phyloP scores from a whole-genome alignment of 2,329 filamentous ascomycete species.

The Talaromyces pinophilus region DNA sequence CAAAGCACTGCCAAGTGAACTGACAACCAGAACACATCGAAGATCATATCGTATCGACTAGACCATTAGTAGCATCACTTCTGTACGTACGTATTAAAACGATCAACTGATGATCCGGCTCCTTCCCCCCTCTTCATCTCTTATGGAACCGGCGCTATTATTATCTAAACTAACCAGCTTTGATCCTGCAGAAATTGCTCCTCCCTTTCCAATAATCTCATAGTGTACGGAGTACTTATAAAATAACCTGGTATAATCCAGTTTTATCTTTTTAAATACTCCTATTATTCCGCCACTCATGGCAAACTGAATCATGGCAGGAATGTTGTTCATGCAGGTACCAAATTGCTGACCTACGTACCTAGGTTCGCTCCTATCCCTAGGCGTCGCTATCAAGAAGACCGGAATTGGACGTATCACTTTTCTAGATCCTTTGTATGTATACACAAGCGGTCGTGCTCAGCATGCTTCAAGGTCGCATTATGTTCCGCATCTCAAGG shows the following conservation, averaged over 20 bases:
- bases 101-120: conserved; percentile 15
- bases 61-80: not conserved
- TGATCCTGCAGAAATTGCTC: not conserved
- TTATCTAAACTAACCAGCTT: not conserved
- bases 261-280: not conserved
- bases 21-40: not conserved
- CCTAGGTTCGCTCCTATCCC: not conserved
- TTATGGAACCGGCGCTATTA: not conserved
- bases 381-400: not conserved
- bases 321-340: conserved; percentile 13
- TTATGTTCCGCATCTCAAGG: not conserved
- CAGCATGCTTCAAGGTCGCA: not conserved
- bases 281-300: not conserved
- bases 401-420: not conserved
- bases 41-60: not conserved
- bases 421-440: not conserved
- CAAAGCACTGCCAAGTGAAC: not conserved
- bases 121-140: not conserved
- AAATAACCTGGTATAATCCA: not conserved
- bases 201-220: not conserved
- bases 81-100: not conserved
- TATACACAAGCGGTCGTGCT: not conserved
- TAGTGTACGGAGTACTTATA: not conserved
- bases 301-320: not conserved
- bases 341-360: not conserved